Evolutionary conservation across 768 basidiomycete species (phyloP), one percentile per base, ranked within the genome.

Genomic region (Hebeloma cylindrosporum): DNA sequence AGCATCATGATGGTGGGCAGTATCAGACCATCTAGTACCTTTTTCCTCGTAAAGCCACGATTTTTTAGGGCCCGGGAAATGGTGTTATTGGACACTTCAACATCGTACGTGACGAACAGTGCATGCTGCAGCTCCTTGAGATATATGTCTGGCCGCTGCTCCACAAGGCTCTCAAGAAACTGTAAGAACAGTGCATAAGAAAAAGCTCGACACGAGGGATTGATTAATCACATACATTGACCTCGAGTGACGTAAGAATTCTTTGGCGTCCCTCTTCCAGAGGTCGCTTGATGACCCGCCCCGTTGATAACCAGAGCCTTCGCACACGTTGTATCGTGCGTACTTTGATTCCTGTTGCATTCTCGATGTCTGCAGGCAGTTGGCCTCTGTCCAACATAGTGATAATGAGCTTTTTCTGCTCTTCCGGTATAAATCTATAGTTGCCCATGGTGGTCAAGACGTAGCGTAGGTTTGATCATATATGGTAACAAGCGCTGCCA

Each of bases 361-460:
- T 16, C 26, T 26, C 26, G 23, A 42, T 31, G 20, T 42, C 23
- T 5, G 7, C 26, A 16, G 21, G 20, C 8, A 18, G 16, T 22
- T 17, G 26, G n/a, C 17, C 23, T 34, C 40, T 20, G 40, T 17
- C 25, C 23, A 27, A 36, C 47, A 48, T 48, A 8, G 40, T 43
- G 7, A 37, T 13, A 43, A 48, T 16, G 17, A 49, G 48, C 42
- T 34, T 49, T 27, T 49, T 49, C 48, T 49, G 48, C 28, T 44
- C 42, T 30, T 34, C 35, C 9, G 36, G 48, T n/a, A 49, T 49
- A 26, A 30, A 49, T 4, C 42, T 27, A 30, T 49, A 49, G 47
- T 49, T 49, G 26, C 36, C 33, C 48, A n/a, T n/a, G n/a, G n/a
- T n/a, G n/a, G 41, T 44, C 35, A 37, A 22, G 35, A 20, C 14